Evolutionary conservation across 2,329 filamentous ascomycete genomes (phyloP).

Genomic region (Cadophora sp.): DNA sequence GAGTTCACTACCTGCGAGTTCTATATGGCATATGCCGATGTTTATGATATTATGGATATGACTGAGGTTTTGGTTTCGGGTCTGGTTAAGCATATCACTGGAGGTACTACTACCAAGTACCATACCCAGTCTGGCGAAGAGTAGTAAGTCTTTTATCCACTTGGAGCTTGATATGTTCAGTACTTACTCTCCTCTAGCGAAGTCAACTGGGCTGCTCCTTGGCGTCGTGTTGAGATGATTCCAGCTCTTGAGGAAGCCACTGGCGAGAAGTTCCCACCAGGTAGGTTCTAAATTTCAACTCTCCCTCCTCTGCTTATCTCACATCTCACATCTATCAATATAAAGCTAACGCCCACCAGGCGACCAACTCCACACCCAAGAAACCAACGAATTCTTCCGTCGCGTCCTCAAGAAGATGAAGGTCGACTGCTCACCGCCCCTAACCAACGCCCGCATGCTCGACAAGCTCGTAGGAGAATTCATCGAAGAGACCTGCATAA

Average conservation of each 20-base stretch:
- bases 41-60: conserved; percentile 88
- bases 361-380: conserved; percentile 84
- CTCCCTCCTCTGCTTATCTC: background rate
- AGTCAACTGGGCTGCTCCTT: conserved; percentile 96
- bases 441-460: conserved; percentile 95
- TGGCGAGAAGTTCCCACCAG: conserved; percentile 85
- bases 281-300: background rate
- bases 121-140: conserved; percentile 85
- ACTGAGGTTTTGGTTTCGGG: conserved; percentile 93
- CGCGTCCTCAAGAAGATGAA: conserved; percentile 85
- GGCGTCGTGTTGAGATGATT: conserved; percentile 96
- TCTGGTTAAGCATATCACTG: conserved; percentile 87
- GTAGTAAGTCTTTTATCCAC: conserved; percentile 58
- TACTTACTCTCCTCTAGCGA: background rate
- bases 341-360: conserved; percentile 55
- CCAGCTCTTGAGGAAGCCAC: conserved; percentile 86
- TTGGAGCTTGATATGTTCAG: background rate
- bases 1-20: conserved; percentile 99
- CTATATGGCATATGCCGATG: conserved; percentile 92
- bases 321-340: background rate
- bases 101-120: conserved; percentile 84
- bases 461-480: conserved; percentile 95
- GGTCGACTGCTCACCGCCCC: conserved; percentile 85
- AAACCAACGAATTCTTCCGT: conserved; percentile 89
- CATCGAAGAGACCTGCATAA: conserved; percentile 92